Percentiles rank a stretch among this genome's conserved stretches.
Evolutionary conservation across 371 early-diverging fungal genomes (phyloP).

Genomic region (Mucor circinelloides): DNA sequence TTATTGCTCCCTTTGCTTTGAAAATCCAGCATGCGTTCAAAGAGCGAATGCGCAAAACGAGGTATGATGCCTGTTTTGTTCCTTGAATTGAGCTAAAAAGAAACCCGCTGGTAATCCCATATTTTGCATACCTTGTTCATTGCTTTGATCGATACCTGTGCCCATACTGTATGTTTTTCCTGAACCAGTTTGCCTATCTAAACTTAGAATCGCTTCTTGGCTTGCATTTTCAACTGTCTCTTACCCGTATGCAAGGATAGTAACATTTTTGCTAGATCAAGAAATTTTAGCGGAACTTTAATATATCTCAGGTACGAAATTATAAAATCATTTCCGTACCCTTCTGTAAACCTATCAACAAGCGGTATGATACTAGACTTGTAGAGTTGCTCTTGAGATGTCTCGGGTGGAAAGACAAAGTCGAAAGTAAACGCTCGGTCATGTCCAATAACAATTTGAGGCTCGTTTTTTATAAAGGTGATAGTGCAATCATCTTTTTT

Average conservation of each 20-base stretch:
- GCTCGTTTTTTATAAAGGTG: conserved; percentile 49
- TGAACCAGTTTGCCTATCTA: conserved; percentile 39
- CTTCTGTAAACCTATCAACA: conserved; percentile 77
- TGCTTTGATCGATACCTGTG: conserved; percentile 49
- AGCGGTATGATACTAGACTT: conserved; percentile 65
- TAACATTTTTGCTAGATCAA: conserved; percentile 67
- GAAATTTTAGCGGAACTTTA: conserved; percentile 3
- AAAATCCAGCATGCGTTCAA: conserved; percentile 29
- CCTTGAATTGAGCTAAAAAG: background rate
- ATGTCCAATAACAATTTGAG: conserved; percentile 46
- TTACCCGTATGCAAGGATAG: conserved; percentile 93
- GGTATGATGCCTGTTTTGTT: conserved; percentile 73
- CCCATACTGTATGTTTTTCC: conserved; percentile 99
- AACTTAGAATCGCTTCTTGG: background rate
- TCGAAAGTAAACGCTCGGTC: conserved; percentile 79
- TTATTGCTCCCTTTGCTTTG: conserved; percentile 15
- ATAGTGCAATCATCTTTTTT: conserved; percentile 52
- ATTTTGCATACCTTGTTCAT: background rate
- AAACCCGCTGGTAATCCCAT: background rate
- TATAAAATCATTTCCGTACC: conserved; percentile 51
- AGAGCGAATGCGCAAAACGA: conserved; percentile 70
- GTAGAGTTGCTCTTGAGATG: conserved; percentile 71
- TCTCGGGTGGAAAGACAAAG: conserved; percentile 67
- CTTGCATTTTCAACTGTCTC: background rate
- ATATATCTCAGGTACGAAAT: conserved; percentile 41